These are phyloP conservation scores for Ophidiomyces ophidiicola DNA, from an alignment of 2,329 filamentous ascomycete genomes.

Conservation along the genomic window DNA sequence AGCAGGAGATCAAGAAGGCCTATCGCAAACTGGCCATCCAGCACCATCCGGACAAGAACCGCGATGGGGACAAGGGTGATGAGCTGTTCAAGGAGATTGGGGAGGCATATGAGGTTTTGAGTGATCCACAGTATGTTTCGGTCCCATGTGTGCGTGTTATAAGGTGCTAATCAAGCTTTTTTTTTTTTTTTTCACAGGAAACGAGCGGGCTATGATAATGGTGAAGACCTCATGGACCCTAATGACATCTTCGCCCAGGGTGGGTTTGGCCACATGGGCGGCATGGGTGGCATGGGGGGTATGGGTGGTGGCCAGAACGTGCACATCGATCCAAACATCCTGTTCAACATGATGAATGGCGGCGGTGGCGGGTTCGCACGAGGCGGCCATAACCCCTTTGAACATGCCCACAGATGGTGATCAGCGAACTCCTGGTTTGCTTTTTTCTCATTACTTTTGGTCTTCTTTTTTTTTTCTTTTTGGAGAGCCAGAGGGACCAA, in stretches of 20 bases:
- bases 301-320: slow-evolving; percentile 39
- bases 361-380: slow-evolving; percentile 42
- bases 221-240: slow-evolving; percentile 79
- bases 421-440: too few species aligned
- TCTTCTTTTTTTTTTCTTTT: not conserved
- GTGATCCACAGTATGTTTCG: slow-evolving; percentile 69
- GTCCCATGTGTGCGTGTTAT: not conserved
- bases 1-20: slow-evolving; percentile 85
- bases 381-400: slow-evolving; percentile 38
- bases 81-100: slow-evolving; percentile 96
- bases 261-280: slow-evolving; percentile 33
- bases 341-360: slow-evolving; percentile 74
- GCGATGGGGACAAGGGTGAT: slow-evolving; percentile 61
- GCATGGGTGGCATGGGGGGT: slow-evolving; percentile 45
- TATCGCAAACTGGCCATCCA: slow-evolving; percentile 90
- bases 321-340: slow-evolving; percentile 60
- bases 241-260: slow-evolving; percentile 69
- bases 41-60: slow-evolving; percentile 97
- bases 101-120: slow-evolving; percentile 92
- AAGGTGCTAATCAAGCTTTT: not conserved
- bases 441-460: not conserved
- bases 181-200: slow-evolving; percentile 48
- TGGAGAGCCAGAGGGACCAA: too few species aligned
- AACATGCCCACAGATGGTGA: slow-evolving; percentile 19
- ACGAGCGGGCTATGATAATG: slow-evolving; percentile 79